These are phyloP conservation scores for Monotropa hypopitys DNA, from an alignment of 179 eudicot genomes.

Conservation along the genomic window DNA sequence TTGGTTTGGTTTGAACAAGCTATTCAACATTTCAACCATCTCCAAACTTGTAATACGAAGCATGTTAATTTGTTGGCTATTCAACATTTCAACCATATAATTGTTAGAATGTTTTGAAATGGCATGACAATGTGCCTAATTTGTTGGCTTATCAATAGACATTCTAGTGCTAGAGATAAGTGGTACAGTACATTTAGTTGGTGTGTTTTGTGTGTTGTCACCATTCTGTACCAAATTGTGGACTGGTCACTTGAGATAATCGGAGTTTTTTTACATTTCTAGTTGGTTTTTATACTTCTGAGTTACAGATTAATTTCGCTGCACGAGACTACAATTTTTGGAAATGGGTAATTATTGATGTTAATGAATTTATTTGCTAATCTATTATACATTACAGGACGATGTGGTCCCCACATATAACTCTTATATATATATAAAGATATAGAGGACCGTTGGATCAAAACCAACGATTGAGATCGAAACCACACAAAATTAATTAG, in stretches of 20 bases:
- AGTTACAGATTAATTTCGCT: neutral
- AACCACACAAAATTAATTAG: no score
- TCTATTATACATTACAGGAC: no score
- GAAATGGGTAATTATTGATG: no score
- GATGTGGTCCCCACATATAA: no score
- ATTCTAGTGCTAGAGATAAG: neutral
- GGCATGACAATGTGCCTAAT: neutral
- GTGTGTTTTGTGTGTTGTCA: neutral
- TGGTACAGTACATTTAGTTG: neutral
- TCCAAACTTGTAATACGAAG: neutral
- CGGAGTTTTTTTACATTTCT: neutral
- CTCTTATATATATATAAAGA: no score
- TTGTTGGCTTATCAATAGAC: neutral
- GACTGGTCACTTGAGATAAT: neutral
- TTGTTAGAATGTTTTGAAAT: neutral
- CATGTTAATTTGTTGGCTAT: no score
- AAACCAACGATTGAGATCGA: no score
- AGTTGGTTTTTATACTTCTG: neutral
- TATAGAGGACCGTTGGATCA: no score
- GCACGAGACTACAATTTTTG: neutral
- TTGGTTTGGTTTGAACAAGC: constrained; percentile 1
- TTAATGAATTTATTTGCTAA: no score
- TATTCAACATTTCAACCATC: neutral
- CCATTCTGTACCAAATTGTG: neutral
- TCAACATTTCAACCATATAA: neutral